Base-by-base conservation (phyloP, 2,329 filamentous ascomycete genomes). In the Tolypocladium pustulatum region DNA sequence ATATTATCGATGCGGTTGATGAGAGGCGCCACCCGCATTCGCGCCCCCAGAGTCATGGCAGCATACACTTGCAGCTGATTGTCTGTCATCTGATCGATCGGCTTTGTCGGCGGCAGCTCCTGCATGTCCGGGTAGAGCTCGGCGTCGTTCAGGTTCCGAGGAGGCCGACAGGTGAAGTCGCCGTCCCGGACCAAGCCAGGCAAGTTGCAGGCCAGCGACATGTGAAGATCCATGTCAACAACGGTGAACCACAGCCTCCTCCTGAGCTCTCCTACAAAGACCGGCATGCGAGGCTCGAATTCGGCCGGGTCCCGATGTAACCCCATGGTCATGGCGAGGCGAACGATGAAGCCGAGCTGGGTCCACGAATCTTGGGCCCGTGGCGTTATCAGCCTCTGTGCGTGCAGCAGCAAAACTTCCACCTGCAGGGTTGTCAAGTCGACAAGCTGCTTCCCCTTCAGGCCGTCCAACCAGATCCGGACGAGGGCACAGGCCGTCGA, bases 321-420 rank as follows among this genome's bases (percentile, higher is more conserved):
- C 3, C 81, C 81, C 80, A 84, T 83, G 3, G 77, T 79, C 80
- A 83, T 83, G 36, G 80, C 81, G 72, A 81, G 79, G 20, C 81
- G 77, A 6, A 82, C 75, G 49, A 83, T 76, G 57, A 76, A 75
- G 6, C 81, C 81, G n/a, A 83, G 69, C 58, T 81, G 78, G 17
- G 76, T 75, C 81, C 81, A 84, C 0, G 77, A 73, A 56, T 81
- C 77, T 57, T 82, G 77, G 38, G 78, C 73, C 9, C 76, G 75
- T 27, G 74, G 74, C 6, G 80, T 78, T 66, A 81, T 79, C 73
- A 81, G 78, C 57, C 79, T 72, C 62, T 77, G 75, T 2, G 80
- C 79, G 61, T 82, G 78, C 37, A 83, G 66, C 4, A 81, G 72
- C n/a, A 83, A 70, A 13, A 82, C 67, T 63, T 82, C 78, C 2